Conservation (phyloP, 2,329 filamentous ascomycete species). For the Colletotrichum magnum region DNA sequence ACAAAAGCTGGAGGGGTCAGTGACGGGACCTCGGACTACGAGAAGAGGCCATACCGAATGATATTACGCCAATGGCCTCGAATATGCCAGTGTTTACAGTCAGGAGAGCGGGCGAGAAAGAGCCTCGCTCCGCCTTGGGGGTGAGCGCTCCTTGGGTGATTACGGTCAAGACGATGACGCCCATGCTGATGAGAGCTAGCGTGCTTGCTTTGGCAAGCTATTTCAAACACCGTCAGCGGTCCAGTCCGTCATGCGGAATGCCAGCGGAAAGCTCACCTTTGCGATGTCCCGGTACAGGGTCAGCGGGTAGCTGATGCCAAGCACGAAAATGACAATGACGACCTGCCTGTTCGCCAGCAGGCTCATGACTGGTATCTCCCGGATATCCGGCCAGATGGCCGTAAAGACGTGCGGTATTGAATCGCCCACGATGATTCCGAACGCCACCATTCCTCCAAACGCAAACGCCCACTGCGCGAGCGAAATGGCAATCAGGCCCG, state of each 20-base stretch:
- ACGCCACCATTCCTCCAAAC: conserved; percentile 98
- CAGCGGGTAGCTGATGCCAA: conserved; percentile 90
- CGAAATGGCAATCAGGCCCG: conserved; percentile 88
- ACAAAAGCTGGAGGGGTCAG: conserved; percentile 70
- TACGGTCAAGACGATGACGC: conserved; percentile 89
- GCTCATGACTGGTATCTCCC: conserved; percentile 81
- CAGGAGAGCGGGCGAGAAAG: conserved; percentile 77
- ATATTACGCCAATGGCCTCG: conserved; percentile 97
- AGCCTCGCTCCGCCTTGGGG: conserved; percentile 79
- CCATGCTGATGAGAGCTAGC: conserved; percentile 92
- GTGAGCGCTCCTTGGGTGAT: conserved; percentile 86
- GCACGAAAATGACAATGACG: conserved; percentile 88
- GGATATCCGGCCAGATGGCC: conserved; percentile 84
- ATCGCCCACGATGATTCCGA: conserved; percentile 97
- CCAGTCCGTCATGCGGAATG: not conserved
- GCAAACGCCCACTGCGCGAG: conserved; percentile 98
- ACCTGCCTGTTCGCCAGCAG: conserved; percentile 85
- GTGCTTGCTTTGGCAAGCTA: conserved; percentile 97
- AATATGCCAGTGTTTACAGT: conserved; percentile 91
- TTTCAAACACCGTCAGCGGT: conserved; percentile 27
- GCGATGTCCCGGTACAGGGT: conserved; percentile 97
- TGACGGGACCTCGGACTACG: not conserved
- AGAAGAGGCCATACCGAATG: conserved; percentile 76
- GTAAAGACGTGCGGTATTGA: conserved; percentile 91
- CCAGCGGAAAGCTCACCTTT: conserved; percentile 72